These are phyloP conservation scores for Naegleria gruberi DNA, from an alignment of 208 protist species.

Conservation along the genomic window DNA sequence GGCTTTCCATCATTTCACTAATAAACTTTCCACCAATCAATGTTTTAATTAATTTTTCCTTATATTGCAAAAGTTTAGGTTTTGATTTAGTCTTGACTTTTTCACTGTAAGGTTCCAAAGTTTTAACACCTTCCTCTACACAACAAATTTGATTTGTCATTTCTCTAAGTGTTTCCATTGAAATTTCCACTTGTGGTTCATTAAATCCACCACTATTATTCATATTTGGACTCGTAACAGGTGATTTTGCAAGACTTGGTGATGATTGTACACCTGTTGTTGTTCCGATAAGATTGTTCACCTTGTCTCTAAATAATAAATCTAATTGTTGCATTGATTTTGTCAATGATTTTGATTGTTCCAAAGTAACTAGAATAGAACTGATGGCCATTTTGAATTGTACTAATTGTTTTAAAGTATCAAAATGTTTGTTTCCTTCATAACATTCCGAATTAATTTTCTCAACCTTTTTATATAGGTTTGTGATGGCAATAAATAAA, in stretches of 20 bases:
- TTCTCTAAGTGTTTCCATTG: not conserved
- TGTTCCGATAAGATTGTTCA: not conserved
- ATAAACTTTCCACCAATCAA: not conserved
- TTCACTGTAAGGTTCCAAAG: not conserved
- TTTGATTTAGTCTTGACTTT: not conserved
- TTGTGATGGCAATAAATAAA: not conserved
- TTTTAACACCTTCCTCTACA: not conserved
- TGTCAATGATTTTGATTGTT: not conserved
- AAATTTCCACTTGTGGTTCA: not conserved
- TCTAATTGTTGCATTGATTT: not conserved
- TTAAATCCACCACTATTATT: no score
- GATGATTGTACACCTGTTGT: not conserved
- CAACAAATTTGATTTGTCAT: not conserved
- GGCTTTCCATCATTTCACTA: not conserved
- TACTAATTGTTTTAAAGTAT: constrained; percentile 1
- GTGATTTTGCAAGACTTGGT: not conserved
- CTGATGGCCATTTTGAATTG: not conserved
- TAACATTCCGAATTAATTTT: not conserved
- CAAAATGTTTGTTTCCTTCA: not conserved
- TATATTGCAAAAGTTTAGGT: not conserved
- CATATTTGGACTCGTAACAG: not conserved
- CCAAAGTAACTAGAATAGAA: not conserved
- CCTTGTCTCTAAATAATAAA: not conserved
- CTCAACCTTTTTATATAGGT: not conserved
- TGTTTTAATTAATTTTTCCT: not conserved